phyloP scores from a whole-genome alignment of 805 yeast genomes.

The Candida multigemmis region DNA sequence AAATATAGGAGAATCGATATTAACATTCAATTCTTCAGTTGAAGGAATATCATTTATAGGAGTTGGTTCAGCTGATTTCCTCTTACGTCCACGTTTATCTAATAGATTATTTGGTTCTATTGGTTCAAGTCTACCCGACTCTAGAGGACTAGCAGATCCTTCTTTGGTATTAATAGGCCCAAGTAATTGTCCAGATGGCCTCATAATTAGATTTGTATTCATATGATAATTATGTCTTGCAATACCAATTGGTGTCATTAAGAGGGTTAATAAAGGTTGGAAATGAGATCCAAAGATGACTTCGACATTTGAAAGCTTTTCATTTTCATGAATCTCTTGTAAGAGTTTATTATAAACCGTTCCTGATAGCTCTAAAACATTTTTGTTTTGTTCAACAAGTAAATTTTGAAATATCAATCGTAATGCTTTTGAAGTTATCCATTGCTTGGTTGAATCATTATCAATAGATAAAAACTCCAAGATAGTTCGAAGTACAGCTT shows the following conservation, averaged over 20 bases:
- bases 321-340: conserved; percentile 27
- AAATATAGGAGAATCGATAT: conserved; percentile 88
- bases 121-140: no score
- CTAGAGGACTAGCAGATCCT: no score
- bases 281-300: conserved; percentile 47
- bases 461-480: conserved; percentile 60
- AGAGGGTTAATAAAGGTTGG: conserved; percentile 50
- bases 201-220: conserved; percentile 64
- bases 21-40: conserved; percentile 54
- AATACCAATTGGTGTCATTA: conserved; percentile 93
- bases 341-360: conserved; percentile 53
- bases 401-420: conserved; percentile 81
- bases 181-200: conserved; percentile 62
- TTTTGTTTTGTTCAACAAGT: conserved; percentile 78
- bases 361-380: conserved; percentile 55
- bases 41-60: conserved; percentile 31
- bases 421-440: conserved; percentile 72
- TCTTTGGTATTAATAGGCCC: no score
- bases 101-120: conserved; percentile 4
- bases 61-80: conserved; percentile 24
- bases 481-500: conserved; percentile 75
- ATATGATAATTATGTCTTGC: conserved; percentile 81
- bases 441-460: conserved; percentile 44
- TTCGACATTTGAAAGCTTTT: conserved; percentile 36
- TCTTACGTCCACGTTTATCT: conserved; percentile 37